Percentiles rank a stretch among this genome's conserved stretches.
Evolutionary conservation across 257 asterid species (phyloP).

Genomic region (Penstemon barbatus): DNA sequence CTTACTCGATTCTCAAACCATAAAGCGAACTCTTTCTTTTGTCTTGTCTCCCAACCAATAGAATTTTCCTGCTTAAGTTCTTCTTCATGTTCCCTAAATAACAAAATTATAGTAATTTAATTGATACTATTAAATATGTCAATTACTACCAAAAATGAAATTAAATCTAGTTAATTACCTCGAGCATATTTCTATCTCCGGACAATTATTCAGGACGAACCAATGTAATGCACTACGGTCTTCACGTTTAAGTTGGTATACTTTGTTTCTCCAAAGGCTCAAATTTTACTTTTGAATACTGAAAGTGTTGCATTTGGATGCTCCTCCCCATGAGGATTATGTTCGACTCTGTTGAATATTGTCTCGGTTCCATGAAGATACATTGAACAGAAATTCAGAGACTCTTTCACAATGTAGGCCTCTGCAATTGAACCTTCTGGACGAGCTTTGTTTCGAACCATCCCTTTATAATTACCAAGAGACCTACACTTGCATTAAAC

Average conservation of each 20-base stretch:
- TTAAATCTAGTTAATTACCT: neutral
- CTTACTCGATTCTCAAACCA: neutral
- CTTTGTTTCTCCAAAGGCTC: neutral
- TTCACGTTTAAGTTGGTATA: neutral
- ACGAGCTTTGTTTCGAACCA: too few relatives aligned
- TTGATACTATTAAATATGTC: neutral
- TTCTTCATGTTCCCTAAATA: neutral
- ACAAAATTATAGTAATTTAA: neutral
- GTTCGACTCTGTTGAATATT: too few relatives aligned
- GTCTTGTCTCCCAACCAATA: too few relatives aligned
- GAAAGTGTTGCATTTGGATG: neutral
- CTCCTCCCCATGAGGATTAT: neutral
- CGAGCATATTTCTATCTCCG: neutral
- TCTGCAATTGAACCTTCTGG: too few relatives aligned
- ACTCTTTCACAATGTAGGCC: too few relatives aligned
- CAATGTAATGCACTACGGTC: neutral
- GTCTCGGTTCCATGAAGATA: too few relatives aligned
- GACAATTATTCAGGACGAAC: neutral
- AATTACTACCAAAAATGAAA: neutral
- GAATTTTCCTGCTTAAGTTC: too few relatives aligned
- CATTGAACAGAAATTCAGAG: too few relatives aligned
- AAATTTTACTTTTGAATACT: neutral
- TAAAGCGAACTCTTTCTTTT: too few relatives aligned
- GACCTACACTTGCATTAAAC: too few relatives aligned
- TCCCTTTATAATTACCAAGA: too few relatives aligned